phyloP scores from a whole-genome alignment of 83 land plant genomes.

The Picea engelmannii region DNA sequence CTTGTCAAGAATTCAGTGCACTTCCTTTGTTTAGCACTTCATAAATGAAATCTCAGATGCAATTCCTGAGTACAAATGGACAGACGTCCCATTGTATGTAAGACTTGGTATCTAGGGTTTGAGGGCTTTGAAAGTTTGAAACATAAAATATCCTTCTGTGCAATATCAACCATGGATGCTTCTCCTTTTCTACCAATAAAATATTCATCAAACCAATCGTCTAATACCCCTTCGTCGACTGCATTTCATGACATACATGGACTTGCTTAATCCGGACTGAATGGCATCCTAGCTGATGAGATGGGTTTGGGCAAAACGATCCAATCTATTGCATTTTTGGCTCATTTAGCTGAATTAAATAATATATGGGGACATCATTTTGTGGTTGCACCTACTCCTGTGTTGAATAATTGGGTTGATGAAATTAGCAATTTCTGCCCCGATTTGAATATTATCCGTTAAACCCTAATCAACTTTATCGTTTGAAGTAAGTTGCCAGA shows the following conservation, averaged over 20 bases:
- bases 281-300: too few species aligned
- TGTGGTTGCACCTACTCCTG: constrained; percentile 97
- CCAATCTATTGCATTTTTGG: too few species aligned
- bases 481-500: constrained; percentile 86
- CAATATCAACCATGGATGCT: not conserved
- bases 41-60: not conserved
- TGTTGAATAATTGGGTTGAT: constrained; percentile 97
- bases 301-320: too few species aligned
- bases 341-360: too few species aligned
- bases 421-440: constrained; percentile 96
- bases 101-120: not conserved
- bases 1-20: not conserved
- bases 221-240: not conserved
- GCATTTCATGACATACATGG: not conserved
- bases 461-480: constrained; percentile 62
- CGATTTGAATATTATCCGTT: constrained; percentile 86
- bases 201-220: not conserved
- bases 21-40: not conserved
- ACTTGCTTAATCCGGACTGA: too few species aligned
- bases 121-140: not conserved
- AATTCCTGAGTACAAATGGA: not conserved
- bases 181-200: not conserved
- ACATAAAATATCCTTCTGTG: not conserved
- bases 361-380: too few species aligned
- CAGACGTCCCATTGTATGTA: not conserved